These are phyloP conservation scores for Domatiomyces catenatus DNA, from an alignment of 2,329 filamentous ascomycete species.

Conservation along the genomic window DNA sequence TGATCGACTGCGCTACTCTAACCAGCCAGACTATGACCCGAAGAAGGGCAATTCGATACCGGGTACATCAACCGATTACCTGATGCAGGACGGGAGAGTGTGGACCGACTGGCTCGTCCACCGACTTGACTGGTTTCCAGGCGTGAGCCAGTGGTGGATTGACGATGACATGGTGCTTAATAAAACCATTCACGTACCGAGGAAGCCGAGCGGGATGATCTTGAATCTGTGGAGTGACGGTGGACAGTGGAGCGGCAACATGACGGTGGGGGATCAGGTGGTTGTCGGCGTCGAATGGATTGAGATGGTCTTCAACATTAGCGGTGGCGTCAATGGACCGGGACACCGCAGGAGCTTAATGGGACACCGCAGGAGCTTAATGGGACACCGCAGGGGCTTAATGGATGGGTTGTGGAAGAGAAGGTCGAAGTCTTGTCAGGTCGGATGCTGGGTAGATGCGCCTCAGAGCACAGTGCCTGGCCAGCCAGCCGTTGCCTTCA, in stretches of 20 bases:
- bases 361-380: not conserved
- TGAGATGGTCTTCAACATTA: conserved; percentile 27
- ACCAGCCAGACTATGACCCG: conserved; percentile 29
- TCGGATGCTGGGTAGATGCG: conserved; percentile 1
- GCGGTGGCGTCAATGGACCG: not conserved
- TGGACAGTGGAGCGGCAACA: conserved; percentile 27
- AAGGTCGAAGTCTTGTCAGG: not conserved
- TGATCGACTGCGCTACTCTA: conserved; percentile 28
- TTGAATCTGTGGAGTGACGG: conserved; percentile 32
- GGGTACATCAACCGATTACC: conserved; percentile 20
- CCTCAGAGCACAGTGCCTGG: not conserved
- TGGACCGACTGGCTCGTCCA: conserved; percentile 29
- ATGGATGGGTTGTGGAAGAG: not conserved
- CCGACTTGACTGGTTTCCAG: conserved; percentile 27
- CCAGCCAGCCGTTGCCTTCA: not conserved
- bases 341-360: not conserved
- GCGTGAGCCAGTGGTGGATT: conserved; percentile 25
- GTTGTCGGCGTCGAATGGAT: conserved; percentile 29
- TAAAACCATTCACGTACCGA: conserved; percentile 25
- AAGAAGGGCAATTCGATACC: conserved; percentile 21
- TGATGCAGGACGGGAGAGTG: conserved; percentile 18
- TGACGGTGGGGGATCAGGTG: conserved; percentile 24
- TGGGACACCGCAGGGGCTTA: not conserved
- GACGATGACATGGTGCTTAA: conserved; percentile 20
- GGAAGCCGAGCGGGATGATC: conserved; percentile 23